Evolutionary conservation across 192 early-diverging fungal genomes (phyloP).

Genomic region (Jimgerdemannia flammicorona): DNA sequence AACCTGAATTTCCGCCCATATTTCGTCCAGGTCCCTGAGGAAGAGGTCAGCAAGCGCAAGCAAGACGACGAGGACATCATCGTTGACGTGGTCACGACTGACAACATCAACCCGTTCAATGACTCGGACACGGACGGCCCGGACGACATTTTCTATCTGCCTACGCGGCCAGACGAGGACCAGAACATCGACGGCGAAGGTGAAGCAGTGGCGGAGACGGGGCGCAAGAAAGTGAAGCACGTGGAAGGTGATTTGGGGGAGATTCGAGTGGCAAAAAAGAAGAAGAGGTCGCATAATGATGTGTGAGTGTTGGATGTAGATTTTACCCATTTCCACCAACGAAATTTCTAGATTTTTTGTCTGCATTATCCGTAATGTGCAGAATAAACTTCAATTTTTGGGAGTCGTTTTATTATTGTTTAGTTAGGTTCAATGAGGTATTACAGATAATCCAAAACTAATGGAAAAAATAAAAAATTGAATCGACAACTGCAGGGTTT

Average conservation of each 20-base stretch:
- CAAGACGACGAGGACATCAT: constrained; percentile 39
- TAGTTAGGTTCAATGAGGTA: neutral
- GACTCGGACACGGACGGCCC: constrained; percentile 36
- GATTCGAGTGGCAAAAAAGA: no score
- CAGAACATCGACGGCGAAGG: constrained; percentile 11
- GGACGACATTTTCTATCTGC: constrained; percentile 43
- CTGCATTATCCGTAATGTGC: no score
- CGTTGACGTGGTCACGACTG: constrained; percentile 47
- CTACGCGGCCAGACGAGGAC: constrained; percentile 19
- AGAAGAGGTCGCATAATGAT: no score
- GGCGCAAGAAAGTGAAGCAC: no score
- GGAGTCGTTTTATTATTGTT: no score
- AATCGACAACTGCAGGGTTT: constrained; percentile 17
- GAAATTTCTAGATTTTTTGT: no score
- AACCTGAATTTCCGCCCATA: no score
- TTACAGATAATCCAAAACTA: neutral
- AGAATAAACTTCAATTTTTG: no score
- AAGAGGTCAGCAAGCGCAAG: constrained; percentile 37
- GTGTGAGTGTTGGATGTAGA: no score
- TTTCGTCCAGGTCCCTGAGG: constrained; percentile 12
- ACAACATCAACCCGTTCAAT: constrained; percentile 45
- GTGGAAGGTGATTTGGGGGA: no score
- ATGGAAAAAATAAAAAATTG: constrained; percentile 1
- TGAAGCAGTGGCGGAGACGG: neutral
- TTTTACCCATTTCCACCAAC: no score